These are phyloP conservation scores for Phaeodactylum tricornutum DNA, from an alignment of 108 stramenopile genomes.

Conservation along the genomic window DNA sequence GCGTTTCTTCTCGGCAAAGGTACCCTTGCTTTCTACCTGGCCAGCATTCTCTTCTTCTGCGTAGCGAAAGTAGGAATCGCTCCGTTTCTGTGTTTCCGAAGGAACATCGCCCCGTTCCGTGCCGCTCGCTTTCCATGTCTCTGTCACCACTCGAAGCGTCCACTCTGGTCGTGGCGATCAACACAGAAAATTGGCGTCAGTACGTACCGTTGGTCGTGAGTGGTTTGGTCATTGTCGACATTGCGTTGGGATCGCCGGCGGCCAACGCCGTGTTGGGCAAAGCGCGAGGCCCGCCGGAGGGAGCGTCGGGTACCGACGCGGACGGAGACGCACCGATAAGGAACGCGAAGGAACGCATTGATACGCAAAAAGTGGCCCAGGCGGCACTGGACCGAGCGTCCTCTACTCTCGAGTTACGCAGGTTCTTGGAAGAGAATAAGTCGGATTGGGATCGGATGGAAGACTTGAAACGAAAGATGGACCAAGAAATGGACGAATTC, in stretches of 20 bases:
- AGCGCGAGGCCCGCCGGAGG: constrained; percentile 28
- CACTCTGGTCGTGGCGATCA: neutral
- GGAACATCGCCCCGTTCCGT: no score
- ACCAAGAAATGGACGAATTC: constrained; percentile 41
- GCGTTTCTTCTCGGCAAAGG: no score
- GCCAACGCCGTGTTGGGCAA: constrained; percentile 50
- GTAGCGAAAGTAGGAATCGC: no score
- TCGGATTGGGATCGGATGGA: constrained; percentile 55
- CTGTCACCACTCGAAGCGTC: neutral
- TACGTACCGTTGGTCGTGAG: constrained; percentile 73
- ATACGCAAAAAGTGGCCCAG: constrained; percentile 48
- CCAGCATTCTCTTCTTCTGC: no score
- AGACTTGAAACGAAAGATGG: constrained; percentile 49
- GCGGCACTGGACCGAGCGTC: constrained; percentile 53
- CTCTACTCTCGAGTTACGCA: constrained; percentile 44
- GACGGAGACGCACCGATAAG: no score
- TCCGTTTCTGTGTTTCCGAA: no score
- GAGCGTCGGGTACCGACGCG: neutral
- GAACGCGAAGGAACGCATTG: constrained; percentile 58
- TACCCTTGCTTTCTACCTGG: no score
- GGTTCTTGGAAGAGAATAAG: constrained; percentile 55
- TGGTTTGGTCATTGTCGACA: constrained; percentile 55
- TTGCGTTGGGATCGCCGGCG: constrained; percentile 66
- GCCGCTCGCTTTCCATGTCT: no score
- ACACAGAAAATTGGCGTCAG: constrained; percentile 61